Evolutionary conservation across 2,329 filamentous ascomycete genomes (phyloP), one percentile per base, ranked within the genome.

Genomic region (Delphinella strobiligena): DNA sequence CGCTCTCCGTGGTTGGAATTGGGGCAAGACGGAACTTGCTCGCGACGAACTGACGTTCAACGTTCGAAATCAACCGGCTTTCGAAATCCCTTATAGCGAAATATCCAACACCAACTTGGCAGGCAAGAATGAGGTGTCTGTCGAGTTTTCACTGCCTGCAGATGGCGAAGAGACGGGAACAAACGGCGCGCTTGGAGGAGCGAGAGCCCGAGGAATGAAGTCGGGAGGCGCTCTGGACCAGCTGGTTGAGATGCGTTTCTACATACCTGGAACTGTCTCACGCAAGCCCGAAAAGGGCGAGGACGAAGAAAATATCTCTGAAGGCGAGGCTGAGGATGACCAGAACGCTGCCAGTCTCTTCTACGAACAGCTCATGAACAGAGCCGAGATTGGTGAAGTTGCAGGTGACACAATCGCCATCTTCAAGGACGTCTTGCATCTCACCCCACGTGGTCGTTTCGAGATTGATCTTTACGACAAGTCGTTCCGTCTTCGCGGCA

Each of bases 401-500:
- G 91, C 91, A n/a, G 91, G 91, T 49, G 91, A 96, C 64, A 95
- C 91, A 19, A 94, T 91, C 61, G 91, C 91, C 48, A 95, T 89
- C 29, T 98, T 98, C 71, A 69, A 93, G 57, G 91, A 98, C 62
- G 84, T 96, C 45, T 70, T 98, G 38, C 93, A 98, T 68, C 82
- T 98, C 55, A 98, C 91, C 10, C 91, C 91, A 47, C 85, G 91
- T 82, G 93, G 91, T 61, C 89, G 91, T 50, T 98, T 98, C 72
- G 91, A 96, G 61, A 94, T 98, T 66, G 91, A 98, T 62, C 94
- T 98, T 82, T 98, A 98, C 73, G 91, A 96, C 62, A 81, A 78
- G 12, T 96, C 91, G 2, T 96, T 98, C 74, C 82, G 91, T 47
- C 74, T 98, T 46, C 89, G 91, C 49, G 91, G 91, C 55, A 98